A percentile compares a stretch with the other conserved stretches of the same genome.
These are phyloP conservation scores for Sutorius australiensis DNA, from an alignment of 768 basidiomycete species.

Conservation along the genomic window DNA sequence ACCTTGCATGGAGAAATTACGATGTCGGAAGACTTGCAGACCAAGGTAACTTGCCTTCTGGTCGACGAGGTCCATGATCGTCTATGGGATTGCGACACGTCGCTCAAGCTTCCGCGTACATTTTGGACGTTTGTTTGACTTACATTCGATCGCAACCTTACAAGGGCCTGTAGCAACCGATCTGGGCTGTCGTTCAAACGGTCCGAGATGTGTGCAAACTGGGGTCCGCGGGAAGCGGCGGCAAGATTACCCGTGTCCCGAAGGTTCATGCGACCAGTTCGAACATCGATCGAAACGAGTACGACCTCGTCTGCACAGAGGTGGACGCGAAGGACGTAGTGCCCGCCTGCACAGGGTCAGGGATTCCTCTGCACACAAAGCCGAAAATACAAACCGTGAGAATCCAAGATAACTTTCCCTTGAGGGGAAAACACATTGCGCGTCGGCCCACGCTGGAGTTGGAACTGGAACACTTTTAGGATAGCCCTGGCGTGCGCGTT, in stretches of 20 bases:
- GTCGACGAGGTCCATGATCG: conserved; percentile 76
- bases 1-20: conserved; percentile 70
- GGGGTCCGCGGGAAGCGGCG: conserved; percentile 66
- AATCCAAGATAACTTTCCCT: conserved; percentile 53
- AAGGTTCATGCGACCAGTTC: conserved; percentile 75
- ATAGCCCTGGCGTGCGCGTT: conserved; percentile 63
- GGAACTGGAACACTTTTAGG: conserved; percentile 51
- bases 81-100: conserved; percentile 42
- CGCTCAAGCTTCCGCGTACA: neutral
- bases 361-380: neutral
- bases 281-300: conserved; percentile 70
- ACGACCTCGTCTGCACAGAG: conserved; percentile 76
- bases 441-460: conserved; percentile 48
- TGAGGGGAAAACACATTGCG: conserved; percentile 58
- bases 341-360: conserved; percentile 40
- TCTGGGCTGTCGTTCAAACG: conserved; percentile 68
- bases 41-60: conserved; percentile 86
- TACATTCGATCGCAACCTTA: conserved; percentile 61
- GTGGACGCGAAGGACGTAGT: conserved; percentile 59
- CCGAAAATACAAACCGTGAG: conserved; percentile 45
- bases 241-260: conserved; percentile 80
- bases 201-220: conserved; percentile 55
- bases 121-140: conserved; percentile 22
- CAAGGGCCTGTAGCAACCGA: conserved; percentile 53
- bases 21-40: conserved; percentile 63